Evolutionary conservation across 1,284 basidiomycete species (phyloP).

Genomic region (Veloporphyrellus conicus): DNA sequence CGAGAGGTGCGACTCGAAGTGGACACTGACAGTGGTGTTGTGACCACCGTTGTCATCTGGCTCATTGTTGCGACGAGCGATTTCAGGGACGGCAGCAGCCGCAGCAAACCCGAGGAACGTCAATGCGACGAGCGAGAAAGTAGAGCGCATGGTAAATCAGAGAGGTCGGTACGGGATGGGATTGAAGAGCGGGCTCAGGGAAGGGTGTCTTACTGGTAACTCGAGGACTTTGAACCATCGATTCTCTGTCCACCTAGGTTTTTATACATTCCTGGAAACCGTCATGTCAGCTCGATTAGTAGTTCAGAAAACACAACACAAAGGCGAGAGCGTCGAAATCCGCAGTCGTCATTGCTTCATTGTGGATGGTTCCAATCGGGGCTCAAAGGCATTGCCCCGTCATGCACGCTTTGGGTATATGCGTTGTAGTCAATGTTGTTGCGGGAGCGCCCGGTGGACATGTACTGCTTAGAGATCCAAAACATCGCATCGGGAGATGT

Average conservation of each 20-base stretch:
- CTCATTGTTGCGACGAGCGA: neutral
- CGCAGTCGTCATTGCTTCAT: slow-evolving; percentile 5
- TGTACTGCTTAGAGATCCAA: too few species aligned
- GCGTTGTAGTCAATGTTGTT: too few species aligned
- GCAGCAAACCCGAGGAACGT: neutral
- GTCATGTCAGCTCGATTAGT: neutral
- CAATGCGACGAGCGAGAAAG: neutral
- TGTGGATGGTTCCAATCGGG: too few species aligned
- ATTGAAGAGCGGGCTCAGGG: too few species aligned
- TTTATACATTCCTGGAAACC: neutral
- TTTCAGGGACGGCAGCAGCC: neutral
- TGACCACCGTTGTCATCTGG: too few species aligned
- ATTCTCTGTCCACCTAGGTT: neutral
- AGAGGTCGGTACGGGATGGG: neutral
- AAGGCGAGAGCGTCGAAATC: neutral
- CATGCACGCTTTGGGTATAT: too few species aligned
- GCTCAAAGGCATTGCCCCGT: too few species aligned
- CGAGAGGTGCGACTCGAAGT: too few species aligned
- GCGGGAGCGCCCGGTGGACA: too few species aligned
- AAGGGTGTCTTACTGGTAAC: too few species aligned
- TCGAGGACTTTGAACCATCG: neutral
- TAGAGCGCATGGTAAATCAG: neutral
- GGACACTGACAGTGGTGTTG: too few species aligned
- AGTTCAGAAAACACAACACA: neutral
- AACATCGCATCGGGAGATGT: too few species aligned